Conservation (phyloP, 768 basidiomycete genomes). For the Amyloporia xantha region DNA sequence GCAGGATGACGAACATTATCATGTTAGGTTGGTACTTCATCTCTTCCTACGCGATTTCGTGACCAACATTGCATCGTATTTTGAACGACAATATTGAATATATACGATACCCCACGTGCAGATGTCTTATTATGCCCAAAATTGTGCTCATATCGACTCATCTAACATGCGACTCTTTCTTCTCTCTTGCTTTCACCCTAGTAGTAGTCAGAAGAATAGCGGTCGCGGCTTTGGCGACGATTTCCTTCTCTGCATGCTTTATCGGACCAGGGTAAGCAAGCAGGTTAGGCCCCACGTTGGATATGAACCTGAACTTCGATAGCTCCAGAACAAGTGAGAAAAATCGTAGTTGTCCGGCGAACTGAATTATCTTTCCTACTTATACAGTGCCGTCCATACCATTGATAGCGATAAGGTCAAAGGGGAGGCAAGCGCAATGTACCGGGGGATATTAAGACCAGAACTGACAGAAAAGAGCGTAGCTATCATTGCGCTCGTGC, state of each 20-base stretch:
- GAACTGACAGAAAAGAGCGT: constrained; percentile 97
- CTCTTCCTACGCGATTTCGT: too few relatives aligned
- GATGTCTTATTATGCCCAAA: too few relatives aligned
- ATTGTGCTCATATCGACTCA: constrained; percentile 53
- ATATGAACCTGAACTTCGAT: constrained; percentile 89
- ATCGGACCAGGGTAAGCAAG: constrained; percentile 87
- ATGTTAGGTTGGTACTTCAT: too few relatives aligned
- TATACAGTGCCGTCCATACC: constrained; percentile 83
- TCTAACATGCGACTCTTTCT: constrained; percentile 82
- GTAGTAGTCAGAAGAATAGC: constrained; percentile 97
- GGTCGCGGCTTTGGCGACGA: constrained; percentile 84
- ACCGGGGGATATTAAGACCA: constrained; percentile 99
- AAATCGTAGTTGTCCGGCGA: background rate
- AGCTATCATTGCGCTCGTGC: constrained; percentile 94
- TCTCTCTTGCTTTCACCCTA: constrained; percentile 92
- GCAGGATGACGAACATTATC: too few relatives aligned
- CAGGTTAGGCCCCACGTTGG: constrained; percentile 83
- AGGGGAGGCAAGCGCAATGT: constrained; percentile 86
- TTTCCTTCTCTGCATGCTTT: constrained; percentile 89
- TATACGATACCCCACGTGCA: too few relatives aligned
- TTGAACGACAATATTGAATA: too few relatives aligned
- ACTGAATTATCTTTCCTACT: constrained; percentile 36
- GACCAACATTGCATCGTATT: too few relatives aligned
- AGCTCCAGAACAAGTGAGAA: constrained; percentile 41
- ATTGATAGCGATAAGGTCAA: constrained; percentile 93